Evolutionary conservation across 1,139 yeast genomes (phyloP).

Genomic region (Zygosaccharomyces sapae): DNA sequence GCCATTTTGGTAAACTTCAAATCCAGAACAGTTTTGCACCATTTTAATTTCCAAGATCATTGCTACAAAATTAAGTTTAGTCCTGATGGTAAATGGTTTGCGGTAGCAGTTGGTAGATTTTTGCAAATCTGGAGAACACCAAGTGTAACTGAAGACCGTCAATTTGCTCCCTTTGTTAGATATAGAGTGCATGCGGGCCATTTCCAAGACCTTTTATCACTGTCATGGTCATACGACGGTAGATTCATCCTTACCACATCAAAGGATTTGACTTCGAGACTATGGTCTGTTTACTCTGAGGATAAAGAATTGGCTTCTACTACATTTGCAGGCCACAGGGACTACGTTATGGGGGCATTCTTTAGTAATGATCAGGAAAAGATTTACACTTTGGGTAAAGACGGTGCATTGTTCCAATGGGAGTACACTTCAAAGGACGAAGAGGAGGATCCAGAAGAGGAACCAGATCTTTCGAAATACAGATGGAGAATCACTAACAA

Average conservation of each 20-base stretch:
- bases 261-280: constrained; percentile 82
- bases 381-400: constrained; percentile 87
- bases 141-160: constrained; percentile 63
- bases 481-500: constrained; percentile 84
- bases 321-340: constrained; percentile 89
- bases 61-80: constrained; percentile 77
- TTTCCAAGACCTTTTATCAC: constrained; percentile 70
- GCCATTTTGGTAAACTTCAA: constrained; percentile 85
- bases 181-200: constrained; percentile 92
- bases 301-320: constrained; percentile 74
- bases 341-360: constrained; percentile 79
- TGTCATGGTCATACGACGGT: constrained; percentile 89
- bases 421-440: constrained; percentile 59
- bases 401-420: constrained; percentile 93
- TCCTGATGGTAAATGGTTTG: constrained; percentile 84
- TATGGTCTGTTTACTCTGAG: constrained; percentile 71
- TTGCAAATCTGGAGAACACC: constrained; percentile 96
- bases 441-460: constrained; percentile 41
- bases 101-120: constrained; percentile 76
- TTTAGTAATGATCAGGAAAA: constrained; percentile 82
- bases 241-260: constrained; percentile 82
- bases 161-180: constrained; percentile 93
- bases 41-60: constrained; percentile 82
- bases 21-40: constrained; percentile 85
- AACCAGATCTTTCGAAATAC: constrained; percentile 39